Base-by-base conservation (phyloP, 169 alveolate species). In the Toxoplasma gondii region DNA sequence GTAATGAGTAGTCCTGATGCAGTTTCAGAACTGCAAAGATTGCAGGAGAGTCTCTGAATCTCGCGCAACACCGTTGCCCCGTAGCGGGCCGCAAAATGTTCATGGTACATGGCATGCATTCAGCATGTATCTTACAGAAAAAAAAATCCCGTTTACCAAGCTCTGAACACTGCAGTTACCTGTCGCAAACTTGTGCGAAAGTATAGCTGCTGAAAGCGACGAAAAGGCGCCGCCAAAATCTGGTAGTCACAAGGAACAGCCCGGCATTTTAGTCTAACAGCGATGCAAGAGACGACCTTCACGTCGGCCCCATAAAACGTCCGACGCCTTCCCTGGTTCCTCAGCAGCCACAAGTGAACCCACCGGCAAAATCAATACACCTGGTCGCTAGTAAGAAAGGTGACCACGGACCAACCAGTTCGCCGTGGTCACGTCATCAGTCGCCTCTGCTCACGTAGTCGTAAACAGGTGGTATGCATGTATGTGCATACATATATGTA, bases 311-410 rank as follows among this genome's bases (percentile, higher is more conserved):
- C 7, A 64, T 19, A 64, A 39, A 39, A 24, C 0, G 34, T 29
- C 34, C 78, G 36, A 7, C 78, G 34, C 12, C 78, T 24, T 64
- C 29, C 78, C 78, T 64, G 36, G 34, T 64, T 49, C 29, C 34
- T 64, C 7, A 64, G 41, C 41, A 39, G 27, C 34, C 29, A 29
- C 78, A 29, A 64, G 78, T 29, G 36, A 29, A 64, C 78, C 78
- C 78, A 64, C 78, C 78, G 36, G 78, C 78, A 64, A 64, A 64
- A 64, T 64, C 78, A 64, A 64, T 49, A 24, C 78, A 64, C 78
- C 78, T 64, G 78, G 0, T 64, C 78, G 78, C 29, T 19, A 1
- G 34, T 64, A 29, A 64, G 12, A 29, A 64, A 64, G 36, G n/a
- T 29, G 78, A 64, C 34, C 78, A 29, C 78, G 36, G 78, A 4